Evolutionary conservation across 2,329 filamentous ascomycete species (phyloP), one percentile per base, ranked within the genome.

Genomic region (Aphanoascus verrucosus): DNA sequence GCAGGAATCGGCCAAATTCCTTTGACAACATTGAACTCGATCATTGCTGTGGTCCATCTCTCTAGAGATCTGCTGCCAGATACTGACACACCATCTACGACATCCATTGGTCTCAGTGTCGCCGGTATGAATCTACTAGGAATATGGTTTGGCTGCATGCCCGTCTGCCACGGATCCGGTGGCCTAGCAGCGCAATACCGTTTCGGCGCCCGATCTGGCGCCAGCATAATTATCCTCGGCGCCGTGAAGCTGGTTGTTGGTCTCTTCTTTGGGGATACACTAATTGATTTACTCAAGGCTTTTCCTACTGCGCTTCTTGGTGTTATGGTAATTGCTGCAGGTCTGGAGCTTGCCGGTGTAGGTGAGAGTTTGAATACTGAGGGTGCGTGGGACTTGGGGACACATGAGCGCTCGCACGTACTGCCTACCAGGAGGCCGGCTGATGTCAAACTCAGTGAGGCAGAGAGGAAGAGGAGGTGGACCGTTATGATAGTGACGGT

Each of bases 111-210:
- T 1, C 67, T 90, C 56, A 94, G 88, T 52, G 87, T 97, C 3
- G 83, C 84, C 0, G 63, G 75, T 1, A 94, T 95, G 81, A 97
- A 97, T 65, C 72, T 96, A 2, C 67, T 85, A 1, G 85, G 86
- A 14, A 90, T 87, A 62, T 94, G 88, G 86, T 94, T 95, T 62
- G 90, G 90, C 46, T 86, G 85, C 4, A 97, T 96, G 93, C 93
- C 91, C 2, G 83, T 93, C 3, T 97, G 93, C 64, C 93, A 97
- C 65, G 91, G 91, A 4, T 88, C 88, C 0, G 91, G 91, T 1
- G 91, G 91, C 0, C 74, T 97, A 0, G 93, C 93, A 4, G 93
- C 86, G 0, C 91, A 97, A 66, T 88, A 88, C 67, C 82, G 88
- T 3, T 97, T 97, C 61, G 91, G 91, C 0, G 90, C 91, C 3